Percentiles rank a stretch among this genome's conserved stretches.
phyloP scores from a whole-genome alignment of 768 basidiomycete genomes.

The Nevesoporus exiguus region DNA sequence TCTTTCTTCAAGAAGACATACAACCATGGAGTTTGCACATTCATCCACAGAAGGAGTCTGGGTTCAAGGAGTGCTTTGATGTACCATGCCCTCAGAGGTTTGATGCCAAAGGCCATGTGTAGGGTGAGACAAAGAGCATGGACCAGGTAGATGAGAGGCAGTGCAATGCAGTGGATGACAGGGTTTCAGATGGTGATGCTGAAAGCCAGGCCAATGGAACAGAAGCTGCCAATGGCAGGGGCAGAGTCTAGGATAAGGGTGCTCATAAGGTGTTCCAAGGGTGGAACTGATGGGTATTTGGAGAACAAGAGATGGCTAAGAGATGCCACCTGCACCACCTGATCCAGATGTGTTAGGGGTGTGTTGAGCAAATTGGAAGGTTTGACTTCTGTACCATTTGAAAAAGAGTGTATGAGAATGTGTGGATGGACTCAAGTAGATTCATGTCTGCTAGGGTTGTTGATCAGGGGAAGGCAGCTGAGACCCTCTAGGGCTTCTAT shows the following conservation, averaged over 20 bases:
- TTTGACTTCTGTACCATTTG: constrained; percentile 20
- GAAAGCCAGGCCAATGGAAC: constrained; percentile 23
- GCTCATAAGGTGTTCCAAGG: constrained; percentile 5
- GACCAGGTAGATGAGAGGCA: constrained; percentile 13
- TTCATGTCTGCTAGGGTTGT: not conserved
- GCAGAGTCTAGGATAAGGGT: constrained; percentile 25
- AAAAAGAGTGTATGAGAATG: constrained; percentile 28
- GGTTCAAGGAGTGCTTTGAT: constrained; percentile 19
- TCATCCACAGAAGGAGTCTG: constrained; percentile 31
- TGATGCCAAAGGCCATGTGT: constrained; percentile 14
- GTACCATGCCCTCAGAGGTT: constrained; percentile 6
- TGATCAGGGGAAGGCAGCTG: constrained; percentile 15
- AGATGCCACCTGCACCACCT: constrained; percentile 26
- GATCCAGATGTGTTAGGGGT: not conserved
- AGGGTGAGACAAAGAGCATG: constrained; percentile 12
- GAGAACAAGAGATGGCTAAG: constrained; percentile 17
- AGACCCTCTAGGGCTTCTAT: constrained; percentile 22
- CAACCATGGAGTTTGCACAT: constrained; percentile 29
- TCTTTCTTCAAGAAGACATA: constrained; percentile 37
- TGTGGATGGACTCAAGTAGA: constrained; percentile 11
- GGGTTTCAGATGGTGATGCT: constrained; percentile 20
- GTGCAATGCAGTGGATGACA: constrained; percentile 5
- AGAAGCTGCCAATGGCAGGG: constrained; percentile 13
- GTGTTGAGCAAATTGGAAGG: not conserved
- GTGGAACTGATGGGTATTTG: constrained; percentile 13